phyloP scores from a whole-genome alignment of 805 yeast species.

The Metschnikowia dekortorum region DNA sequence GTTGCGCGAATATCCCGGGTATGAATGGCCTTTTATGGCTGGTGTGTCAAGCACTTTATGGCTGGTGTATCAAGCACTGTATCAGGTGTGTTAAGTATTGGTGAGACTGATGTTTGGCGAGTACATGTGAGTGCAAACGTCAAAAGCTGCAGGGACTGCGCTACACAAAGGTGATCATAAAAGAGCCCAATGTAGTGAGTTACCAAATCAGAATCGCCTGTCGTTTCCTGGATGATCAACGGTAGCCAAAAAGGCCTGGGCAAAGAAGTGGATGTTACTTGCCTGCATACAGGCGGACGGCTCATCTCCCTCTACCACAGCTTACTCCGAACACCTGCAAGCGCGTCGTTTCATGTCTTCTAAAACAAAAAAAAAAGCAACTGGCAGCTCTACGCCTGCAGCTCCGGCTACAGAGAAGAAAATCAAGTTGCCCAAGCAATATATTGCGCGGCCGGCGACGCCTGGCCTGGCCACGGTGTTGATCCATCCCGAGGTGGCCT shows the following conservation, averaged over 20 bases:
- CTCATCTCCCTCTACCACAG: background rate
- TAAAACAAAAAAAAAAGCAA: constrained; percentile 22
- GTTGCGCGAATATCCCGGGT: no score
- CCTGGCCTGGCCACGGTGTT: constrained; percentile 28
- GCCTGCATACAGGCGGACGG: background rate
- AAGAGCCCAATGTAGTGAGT: no score
- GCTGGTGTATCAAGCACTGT: no score
- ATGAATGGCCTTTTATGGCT: no score
- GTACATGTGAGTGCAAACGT: no score
- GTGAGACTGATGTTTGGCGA: no score
- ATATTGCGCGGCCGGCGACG: constrained; percentile 35
- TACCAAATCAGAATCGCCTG: no score
- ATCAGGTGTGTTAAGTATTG: no score
- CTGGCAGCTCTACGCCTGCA: constrained; percentile 9
- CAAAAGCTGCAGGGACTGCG: no score
- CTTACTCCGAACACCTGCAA: no score
- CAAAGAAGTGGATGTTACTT: background rate
- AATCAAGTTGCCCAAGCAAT: constrained; percentile 37
- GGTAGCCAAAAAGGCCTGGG: background rate
- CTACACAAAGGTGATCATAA: no score
- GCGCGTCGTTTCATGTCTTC: constrained; percentile 13
- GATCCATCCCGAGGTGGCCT: constrained; percentile 42
- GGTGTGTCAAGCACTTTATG: no score
- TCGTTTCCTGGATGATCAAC: background rate
- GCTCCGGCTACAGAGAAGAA: constrained; percentile 22